These are phyloP conservation scores for Ananas comosus DNA, from an alignment of 176 grass and related monocot species.

Conservation along the genomic window DNA sequence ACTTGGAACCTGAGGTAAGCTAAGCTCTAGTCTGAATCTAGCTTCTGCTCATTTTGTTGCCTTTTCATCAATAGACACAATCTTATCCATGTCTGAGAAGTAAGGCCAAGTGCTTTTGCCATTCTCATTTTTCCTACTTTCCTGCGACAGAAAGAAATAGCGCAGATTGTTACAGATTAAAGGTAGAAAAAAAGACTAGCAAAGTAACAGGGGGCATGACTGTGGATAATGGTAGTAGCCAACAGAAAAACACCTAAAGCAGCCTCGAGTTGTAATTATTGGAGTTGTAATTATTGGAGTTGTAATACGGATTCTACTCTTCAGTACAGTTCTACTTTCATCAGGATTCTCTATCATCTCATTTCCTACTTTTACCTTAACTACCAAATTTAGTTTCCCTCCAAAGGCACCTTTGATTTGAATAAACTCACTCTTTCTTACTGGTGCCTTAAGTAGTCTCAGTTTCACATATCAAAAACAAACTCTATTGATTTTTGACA, in stretches of 20 bases:
- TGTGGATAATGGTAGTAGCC: neutral
- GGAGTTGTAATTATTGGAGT: no score
- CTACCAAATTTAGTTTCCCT: no score
- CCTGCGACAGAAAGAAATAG: conserved; percentile 33
- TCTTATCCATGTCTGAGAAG: conserved; percentile 56
- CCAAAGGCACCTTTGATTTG: no score
- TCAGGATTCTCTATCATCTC: no score
- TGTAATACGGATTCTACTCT: no score
- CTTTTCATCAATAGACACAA: conserved; percentile 50
- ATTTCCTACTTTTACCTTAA: no score
- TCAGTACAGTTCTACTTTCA: neutral
- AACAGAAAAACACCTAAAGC: neutral
- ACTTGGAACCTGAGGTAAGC: neutral
- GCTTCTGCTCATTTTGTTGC: conserved; percentile 37
- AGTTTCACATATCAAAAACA: no score
- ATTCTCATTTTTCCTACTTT: conserved; percentile 63
- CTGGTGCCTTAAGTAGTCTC: no score
- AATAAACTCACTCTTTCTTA: no score
- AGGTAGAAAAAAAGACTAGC: neutral
- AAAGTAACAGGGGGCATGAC: neutral
- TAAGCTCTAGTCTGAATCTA: conserved; percentile 1
- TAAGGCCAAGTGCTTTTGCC: conserved; percentile 57
- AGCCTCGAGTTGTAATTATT: no score
- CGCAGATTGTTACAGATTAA: neutral
- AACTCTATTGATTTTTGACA: no score